Base-by-base conservation (phyloP, 2,329 filamentous ascomycete species). In the Ustulina deusta region DNA sequence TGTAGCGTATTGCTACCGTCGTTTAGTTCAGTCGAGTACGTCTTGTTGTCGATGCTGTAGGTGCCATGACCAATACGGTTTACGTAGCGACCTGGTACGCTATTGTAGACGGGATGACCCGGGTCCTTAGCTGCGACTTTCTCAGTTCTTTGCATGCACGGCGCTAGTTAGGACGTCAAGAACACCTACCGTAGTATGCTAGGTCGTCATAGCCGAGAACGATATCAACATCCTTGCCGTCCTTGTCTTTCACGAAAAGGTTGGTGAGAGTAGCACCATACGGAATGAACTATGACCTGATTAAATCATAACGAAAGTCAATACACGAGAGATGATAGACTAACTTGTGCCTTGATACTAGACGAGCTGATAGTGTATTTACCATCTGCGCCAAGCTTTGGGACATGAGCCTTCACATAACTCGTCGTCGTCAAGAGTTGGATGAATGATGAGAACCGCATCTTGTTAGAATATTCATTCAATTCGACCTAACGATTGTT, bases 131-230 rank as follows among this genome's bases (percentile, higher is more conserved):
- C 61, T 61, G 40, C 51, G 27, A 51, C 66, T 48, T 13, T 48
- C 1, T 61, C 42, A 67, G 60, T 42, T 44, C 22, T 46, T 20
- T 6, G 7, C n/a, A 25, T 20, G 3, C 9, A 46, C 9, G 17
- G 25, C 29, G 13, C 52, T 7, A 2, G 25, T 44, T 29, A 38
- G 2, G 48, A 10, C 20, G 34, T 57, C 10, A 34, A 29, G 44
- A 27, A 29, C 25, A 71, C 72, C 72, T 69, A 83, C 82, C 82
- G 76, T 90, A 90, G 75, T 85, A 86, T 25, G 80, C 82, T 27
- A 84, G 83, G 73, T 89, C 87, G 74, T 90, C 88, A 75, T 87
- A 90, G 9, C 89, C 89, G 10, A 91, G 82, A 1, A 91, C 87
- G 40, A 90, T 84, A 69, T 90, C 88, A 57, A 89, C 83, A 72